Evolutionary conservation across 768 basidiomycete genomes (phyloP).

Genomic region (Lactifluus pinguis): DNA sequence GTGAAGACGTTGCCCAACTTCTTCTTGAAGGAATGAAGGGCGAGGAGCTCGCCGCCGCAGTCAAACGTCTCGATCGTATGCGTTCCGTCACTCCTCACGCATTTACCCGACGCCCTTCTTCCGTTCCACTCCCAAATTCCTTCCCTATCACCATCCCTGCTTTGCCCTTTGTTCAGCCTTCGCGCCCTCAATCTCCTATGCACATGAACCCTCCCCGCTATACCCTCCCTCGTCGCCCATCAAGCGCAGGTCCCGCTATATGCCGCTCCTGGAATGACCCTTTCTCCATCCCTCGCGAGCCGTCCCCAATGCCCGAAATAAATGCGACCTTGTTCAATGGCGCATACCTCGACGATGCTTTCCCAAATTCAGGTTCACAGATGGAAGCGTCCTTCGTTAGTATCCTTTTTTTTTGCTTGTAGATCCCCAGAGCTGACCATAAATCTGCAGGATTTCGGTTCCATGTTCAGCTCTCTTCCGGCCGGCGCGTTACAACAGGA

Average conservation of each 20-base stretch:
- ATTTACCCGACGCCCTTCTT: slow-evolving; percentile 18
- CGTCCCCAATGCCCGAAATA: slow-evolving; percentile 18
- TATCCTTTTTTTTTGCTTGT: background rate
- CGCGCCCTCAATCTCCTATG: slow-evolving; percentile 11
- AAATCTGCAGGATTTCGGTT: slow-evolving; percentile 9
- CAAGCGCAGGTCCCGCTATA: slow-evolving; percentile 13
- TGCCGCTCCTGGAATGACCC: slow-evolving; percentile 16
- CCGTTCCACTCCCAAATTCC: slow-evolving; percentile 15
- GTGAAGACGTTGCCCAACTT: slow-evolving; percentile 18
- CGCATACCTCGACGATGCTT: slow-evolving; percentile 10
- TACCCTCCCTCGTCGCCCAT: slow-evolving; percentile 19
- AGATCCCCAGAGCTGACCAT: background rate
- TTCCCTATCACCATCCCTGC: slow-evolving; percentile 17
- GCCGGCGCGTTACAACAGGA: slow-evolving; percentile 2
- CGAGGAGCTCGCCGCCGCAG: slow-evolving; percentile 19
- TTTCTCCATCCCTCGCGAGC: slow-evolving; percentile 8
- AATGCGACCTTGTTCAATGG: slow-evolving; percentile 14
- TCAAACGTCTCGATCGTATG: slow-evolving; percentile 17
- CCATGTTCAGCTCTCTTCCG: slow-evolving; percentile 15
- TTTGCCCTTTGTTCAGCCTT: slow-evolving; percentile 13
- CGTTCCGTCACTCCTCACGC: slow-evolving; percentile 15
- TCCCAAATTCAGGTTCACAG: slow-evolving; percentile 6
- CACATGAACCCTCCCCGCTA: slow-evolving; percentile 7
- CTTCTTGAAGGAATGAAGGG: slow-evolving; percentile 21
- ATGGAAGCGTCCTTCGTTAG: slow-evolving; percentile 16